Evolutionary conservation across 208 protist species (phyloP).

Genomic region (Trichomonas tenax): DNA sequence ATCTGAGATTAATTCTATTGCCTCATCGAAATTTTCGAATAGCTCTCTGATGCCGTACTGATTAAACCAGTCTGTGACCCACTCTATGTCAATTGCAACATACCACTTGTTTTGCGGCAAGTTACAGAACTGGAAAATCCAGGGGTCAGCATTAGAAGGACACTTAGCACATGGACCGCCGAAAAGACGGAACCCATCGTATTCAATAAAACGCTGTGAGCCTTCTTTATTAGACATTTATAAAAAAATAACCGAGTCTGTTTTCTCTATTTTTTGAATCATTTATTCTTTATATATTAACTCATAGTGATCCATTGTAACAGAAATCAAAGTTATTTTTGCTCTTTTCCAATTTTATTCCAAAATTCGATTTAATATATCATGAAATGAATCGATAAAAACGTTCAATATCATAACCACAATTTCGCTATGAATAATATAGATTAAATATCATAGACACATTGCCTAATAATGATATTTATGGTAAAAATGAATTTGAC

Average conservation of each 20-base stretch:
- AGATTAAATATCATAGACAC: too few species aligned
- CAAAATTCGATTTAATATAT: too few species aligned
- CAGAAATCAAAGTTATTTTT: too few species aligned
- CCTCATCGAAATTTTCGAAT: not conserved
- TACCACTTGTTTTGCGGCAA: not conserved
- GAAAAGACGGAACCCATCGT: not conserved
- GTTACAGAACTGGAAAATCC: constrained; percentile 2
- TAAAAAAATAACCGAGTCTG: not conserved
- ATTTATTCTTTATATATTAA: too few species aligned
- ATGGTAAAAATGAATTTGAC: too few species aligned
- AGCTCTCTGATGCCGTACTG: not conserved
- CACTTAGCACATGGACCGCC: not conserved
- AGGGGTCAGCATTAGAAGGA: not conserved
- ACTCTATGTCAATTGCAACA: not conserved
- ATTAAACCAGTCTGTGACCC: not conserved
- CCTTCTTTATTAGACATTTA: not conserved
- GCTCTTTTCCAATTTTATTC: too few species aligned
- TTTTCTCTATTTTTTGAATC: too few species aligned
- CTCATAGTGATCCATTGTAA: too few species aligned
- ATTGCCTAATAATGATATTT: too few species aligned
- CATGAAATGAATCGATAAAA: too few species aligned
- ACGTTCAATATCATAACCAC: too few species aligned
- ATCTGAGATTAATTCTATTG: constrained; percentile 4
- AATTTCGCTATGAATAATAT: too few species aligned
- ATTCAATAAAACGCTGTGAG: not conserved